Conservation (phyloP, 2,329 filamentous ascomycete species). For the Phaeosphaeria sp. region DNA sequence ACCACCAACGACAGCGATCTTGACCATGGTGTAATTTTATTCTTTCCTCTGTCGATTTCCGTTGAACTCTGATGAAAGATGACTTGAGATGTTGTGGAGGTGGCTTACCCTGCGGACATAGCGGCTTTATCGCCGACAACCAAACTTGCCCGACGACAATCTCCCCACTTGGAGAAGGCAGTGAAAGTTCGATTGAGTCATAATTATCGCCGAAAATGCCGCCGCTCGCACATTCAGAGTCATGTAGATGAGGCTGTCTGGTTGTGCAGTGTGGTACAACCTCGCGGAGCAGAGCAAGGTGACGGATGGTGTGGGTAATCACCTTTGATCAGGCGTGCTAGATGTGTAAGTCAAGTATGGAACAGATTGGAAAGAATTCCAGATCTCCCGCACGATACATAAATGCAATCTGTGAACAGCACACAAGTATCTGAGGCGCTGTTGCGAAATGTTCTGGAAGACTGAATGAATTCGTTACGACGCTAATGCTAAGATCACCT, state of each 20-base stretch:
- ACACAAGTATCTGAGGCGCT: neutral
- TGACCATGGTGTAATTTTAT: slow-evolving; percentile 29
- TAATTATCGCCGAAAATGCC: neutral
- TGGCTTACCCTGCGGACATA: neutral
- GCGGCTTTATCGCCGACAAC: too few species aligned
- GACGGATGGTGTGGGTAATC: neutral
- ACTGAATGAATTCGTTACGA: too few species aligned
- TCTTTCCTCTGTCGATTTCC: neutral
- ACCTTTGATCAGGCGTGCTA: neutral
- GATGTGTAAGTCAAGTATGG: too few species aligned
- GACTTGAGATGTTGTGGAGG: neutral
- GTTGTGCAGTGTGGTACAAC: too few species aligned
- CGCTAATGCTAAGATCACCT: too few species aligned
- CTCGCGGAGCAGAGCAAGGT: neutral
- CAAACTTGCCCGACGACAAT: too few species aligned
- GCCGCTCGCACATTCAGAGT: neutral
- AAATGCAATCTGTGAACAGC: neutral
- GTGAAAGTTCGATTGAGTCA: neutral
- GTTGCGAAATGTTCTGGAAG: too few species aligned
- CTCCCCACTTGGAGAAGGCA: neutral
- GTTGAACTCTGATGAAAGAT: neutral
- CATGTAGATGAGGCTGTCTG: neutral
- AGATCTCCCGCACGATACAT: neutral
- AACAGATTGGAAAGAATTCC: neutral
- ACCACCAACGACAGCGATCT: slow-evolving; percentile 45